Evolutionary conservation across 2,329 filamentous ascomycete genomes (phyloP).

Genomic region (Atkinsonella texensis): DNA sequence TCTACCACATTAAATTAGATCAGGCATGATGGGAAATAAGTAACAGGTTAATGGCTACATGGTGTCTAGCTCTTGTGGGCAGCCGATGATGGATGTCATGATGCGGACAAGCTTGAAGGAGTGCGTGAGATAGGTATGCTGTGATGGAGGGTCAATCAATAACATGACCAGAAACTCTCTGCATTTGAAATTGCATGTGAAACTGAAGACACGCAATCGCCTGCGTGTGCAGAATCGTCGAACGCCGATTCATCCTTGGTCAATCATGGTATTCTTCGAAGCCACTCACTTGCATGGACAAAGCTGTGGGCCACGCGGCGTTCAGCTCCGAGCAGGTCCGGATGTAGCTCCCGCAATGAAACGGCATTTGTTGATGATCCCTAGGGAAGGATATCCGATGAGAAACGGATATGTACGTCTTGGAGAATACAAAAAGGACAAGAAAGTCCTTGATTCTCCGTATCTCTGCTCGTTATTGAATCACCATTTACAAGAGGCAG

Average conservation of each 20-base stretch:
- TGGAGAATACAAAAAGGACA: too few species aligned
- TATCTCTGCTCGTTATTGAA: too few species aligned
- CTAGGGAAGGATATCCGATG: too few species aligned
- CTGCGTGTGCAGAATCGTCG: not conserved
- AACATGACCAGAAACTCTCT: not conserved
- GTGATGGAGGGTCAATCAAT: not conserved
- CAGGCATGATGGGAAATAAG: not conserved
- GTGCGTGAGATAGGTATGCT: not conserved
- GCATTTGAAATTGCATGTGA: not conserved
- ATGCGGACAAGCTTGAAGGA: not conserved
- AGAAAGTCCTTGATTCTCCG: too few species aligned
- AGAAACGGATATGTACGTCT: too few species aligned
- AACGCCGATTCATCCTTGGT: not conserved
- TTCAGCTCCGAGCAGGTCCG: slow-evolving; percentile 4
- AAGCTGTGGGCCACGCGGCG: not conserved
- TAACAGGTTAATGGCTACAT: not conserved
- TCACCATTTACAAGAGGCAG: too few species aligned
- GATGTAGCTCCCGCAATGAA: slow-evolving; percentile 15
- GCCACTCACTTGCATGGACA: not conserved
- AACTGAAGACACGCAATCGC: not conserved
- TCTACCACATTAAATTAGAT: not conserved
- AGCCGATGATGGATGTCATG: not conserved
- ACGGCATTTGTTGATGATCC: too few species aligned
- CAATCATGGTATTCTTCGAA: too few species aligned
- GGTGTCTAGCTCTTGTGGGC: not conserved